Base-by-base conservation (phyloP, 768 basidiomycete genomes). In the Phylloporus sp. region DNA sequence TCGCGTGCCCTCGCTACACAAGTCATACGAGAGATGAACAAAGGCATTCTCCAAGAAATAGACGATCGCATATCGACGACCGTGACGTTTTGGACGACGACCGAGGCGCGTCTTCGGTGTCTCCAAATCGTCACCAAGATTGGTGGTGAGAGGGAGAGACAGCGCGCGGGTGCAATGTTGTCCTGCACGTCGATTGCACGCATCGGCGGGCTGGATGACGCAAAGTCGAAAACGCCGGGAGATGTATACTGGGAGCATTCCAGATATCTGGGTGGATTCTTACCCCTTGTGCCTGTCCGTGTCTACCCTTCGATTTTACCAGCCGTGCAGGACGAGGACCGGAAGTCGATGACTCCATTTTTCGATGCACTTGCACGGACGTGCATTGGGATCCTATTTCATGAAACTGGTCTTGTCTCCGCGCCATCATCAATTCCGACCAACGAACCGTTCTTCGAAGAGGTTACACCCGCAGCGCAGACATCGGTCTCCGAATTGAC, bases 61-160 rank as follows among this genome's bases (percentile, higher is more conserved):
- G 68, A 68, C 38, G 75, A 79, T 21, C 75, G 76, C 28, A 60
- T 82, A 9, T 54, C 58, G 15, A 27, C 38, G 9, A 8, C 15
- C 13, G 69, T 86, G 7, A 72, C 77, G 37, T 90, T 92, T 50
- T 95, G 88, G 86, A 83, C 86, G 6, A 93, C 90, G 0, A 61
- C 65, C 0, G 90, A 92, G 60, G 90, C 89, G 0, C 77, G 78
- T 34, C 75, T 79, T 39, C 77, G 90, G 5, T 85, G 83, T 56
- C 67, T 84, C 17, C 73, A 79, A n/a, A 92, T 94, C 46, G 81
- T 90, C 5, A 71, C 74, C 28, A 88, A 87, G 60, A 89, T 95
- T 29, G 90, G 88, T 1, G 89, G 90, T 0, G 68, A 72, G 5
- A 68, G 67, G 49, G 90, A 93, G 66, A 79, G 74, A 51, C 70